These are phyloP conservation scores for Magnolia kwangsiensis DNA, from an alignment of 164 flowering plant genomes.

Conservation along the genomic window DNA sequence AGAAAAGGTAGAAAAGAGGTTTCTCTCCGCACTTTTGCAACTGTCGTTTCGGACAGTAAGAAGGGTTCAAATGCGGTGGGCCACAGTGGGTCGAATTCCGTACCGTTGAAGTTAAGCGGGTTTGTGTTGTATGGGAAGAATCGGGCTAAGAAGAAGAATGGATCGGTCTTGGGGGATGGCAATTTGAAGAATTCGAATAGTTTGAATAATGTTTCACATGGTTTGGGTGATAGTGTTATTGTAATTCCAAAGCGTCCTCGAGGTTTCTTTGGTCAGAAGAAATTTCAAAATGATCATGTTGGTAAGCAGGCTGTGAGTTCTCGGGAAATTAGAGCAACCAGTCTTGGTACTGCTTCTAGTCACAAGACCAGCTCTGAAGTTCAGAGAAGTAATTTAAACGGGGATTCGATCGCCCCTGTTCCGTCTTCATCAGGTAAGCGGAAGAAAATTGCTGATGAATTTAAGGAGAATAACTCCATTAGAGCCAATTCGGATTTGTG, in stretches of 20 bases:
- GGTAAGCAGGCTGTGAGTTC: constrained; percentile 18
- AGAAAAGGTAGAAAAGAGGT: constrained; percentile 49
- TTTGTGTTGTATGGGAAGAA: constrained; percentile 11
- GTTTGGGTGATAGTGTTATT: constrained; percentile 36
- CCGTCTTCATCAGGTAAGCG: constrained; percentile 14
- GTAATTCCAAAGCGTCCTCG: constrained; percentile 65
- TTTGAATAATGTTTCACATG: constrained; percentile 25
- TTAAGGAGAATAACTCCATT: constrained; percentile 24
- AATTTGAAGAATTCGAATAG: constrained; percentile 16
- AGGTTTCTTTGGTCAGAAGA: constrained; percentile 54
- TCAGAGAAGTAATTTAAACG: constrained; percentile 21
- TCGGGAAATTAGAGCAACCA: background rate
- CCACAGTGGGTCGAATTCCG: constrained; percentile 16
- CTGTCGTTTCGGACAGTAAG: constrained; percentile 26
- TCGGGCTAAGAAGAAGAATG: constrained; percentile 8
- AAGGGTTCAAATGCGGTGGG: constrained; percentile 26
- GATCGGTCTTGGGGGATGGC: background rate
- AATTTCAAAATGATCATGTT: constrained; percentile 24
- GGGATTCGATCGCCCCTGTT: constrained; percentile 15
- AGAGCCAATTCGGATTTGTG: constrained; percentile 21
- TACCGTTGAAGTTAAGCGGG: constrained; percentile 16
- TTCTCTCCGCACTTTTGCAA: constrained; percentile 37
- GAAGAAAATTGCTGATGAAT: constrained; percentile 30
- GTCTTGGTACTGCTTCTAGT: background rate
- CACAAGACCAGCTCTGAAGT: constrained; percentile 21